Evolutionary conservation across 768 basidiomycete species (phyloP), one percentile per base, ranked within the genome.

Genomic region (Mrakia blollopis): DNA sequence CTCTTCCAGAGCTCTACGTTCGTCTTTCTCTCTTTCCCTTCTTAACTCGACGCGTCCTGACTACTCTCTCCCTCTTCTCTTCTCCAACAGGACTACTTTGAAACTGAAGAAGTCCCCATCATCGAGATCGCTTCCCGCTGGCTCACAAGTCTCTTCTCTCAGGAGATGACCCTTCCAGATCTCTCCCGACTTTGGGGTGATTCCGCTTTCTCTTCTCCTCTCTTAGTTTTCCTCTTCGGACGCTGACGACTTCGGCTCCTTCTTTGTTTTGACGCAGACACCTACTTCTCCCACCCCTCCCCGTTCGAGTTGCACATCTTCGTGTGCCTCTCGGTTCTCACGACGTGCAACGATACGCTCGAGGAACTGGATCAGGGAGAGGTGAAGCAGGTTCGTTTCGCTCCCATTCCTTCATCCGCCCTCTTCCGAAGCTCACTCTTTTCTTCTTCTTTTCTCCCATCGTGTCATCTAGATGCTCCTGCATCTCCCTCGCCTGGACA

Each of bases 301-400:
- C 71, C 71, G 0, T 72, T 72, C 35, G 52, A 72, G 3, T 62
- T 74, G 14, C 73, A 74, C 60, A 35, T 50, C 23, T 74, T 74
- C 32, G 73, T 74, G 14, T 74, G 73, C 61, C 73, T 74, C 8
- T 63, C 61, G n/a, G 73, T 74, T n/a, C 39, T 74, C 61, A 74
- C 73, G 23, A 67, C 73, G 39, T 60, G 50, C 63, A 74, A 74
- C 63, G 73, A 74, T 41, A 50, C 61, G 4, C 73, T 74, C 41
- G 73, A 74, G 35, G 73, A 74, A 35, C 73, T 74, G 28, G 73
- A 74, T 74, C 73, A 74, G 37, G 54, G 73, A 1, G 73, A 74
- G 35, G 73, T 57, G 9, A 74, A 39, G 39, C 50, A 54, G 39
- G 30, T 74, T 21, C 32, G 52, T 10, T 28, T 16, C 63, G 35